Base-by-base conservation (phyloP, 495 filamentous ascomycete species). In the Aspergillus cristatus region DNA sequence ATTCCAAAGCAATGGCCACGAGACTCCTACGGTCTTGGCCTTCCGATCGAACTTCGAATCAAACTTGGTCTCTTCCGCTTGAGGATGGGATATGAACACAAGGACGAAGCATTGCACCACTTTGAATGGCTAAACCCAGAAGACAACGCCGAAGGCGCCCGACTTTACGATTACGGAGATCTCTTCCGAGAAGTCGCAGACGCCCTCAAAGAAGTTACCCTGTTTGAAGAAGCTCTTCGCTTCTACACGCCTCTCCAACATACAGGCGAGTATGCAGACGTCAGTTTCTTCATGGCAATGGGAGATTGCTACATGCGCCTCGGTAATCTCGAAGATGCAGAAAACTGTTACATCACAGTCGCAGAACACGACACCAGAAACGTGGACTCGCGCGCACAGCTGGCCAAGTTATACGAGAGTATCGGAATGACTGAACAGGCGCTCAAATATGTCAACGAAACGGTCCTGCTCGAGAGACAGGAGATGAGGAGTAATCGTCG, bases 51-150 rank as follows among this genome's bases (percentile, higher is more conserved):
- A 42, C 54, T 97, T 24, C 76, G 88, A n/a, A 75, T 86, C 12
- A 94, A 87, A 57, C 63, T 98, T 41, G 90, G 86, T 7, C 50
- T 91, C 3, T 93, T 82, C 55, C 75, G 93, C 16, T 56, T 93
- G 24, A 79, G 76, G 33, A 64, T 83, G 45, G 76, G 75, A 0
- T 55, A 63, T 18, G 48, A 53, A 6, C 55, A 88, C 39, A 58
- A 78, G 26, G 61, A 73, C n/a, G 90, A 97, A 63, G 88, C 86
- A 14, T 62, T 83, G 75, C 54, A 68, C 34, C 79, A 83, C 54
- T 74, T 84, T 34, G 64, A 70, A 40, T 76, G 75, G 58, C 65
- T 90, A 17, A 73, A 84, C 20, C 78, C 81, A 1, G 61, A 70
- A 7, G 66, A 72, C 29, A 54, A 51, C 6, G 58, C 60, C 10